A percentile compares a stretch with the other conserved stretches of the same genome.
Evolutionary conservation across 2,329 filamentous ascomycete species (phyloP).

Genomic region (Setomelanomma holmii): DNA sequence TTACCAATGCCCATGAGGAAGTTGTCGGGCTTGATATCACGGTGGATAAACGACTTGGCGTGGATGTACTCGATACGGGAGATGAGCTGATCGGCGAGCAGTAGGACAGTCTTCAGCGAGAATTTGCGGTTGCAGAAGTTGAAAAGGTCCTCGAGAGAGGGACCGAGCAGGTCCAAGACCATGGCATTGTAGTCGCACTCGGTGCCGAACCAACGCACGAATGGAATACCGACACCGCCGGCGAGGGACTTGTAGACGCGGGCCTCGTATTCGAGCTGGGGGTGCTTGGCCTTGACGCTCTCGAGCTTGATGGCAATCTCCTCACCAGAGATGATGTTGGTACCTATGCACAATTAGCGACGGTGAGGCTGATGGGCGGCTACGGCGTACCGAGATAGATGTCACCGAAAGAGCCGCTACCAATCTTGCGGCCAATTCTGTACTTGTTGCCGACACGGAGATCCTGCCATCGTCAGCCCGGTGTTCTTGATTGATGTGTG

Average conservation of each 20-base stretch:
- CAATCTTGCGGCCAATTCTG: conserved; percentile 99
- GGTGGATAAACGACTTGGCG: conserved; percentile 99
- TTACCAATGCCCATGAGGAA: conserved; percentile 99
- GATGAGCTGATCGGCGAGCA: conserved; percentile 97
- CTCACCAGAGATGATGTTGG: conserved; percentile 99
- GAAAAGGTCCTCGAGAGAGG: conserved; percentile 96
- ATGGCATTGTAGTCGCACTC: conserved; percentile 99
- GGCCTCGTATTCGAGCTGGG: conserved; percentile 97
- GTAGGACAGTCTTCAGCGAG: conserved; percentile 95
- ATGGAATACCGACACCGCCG: conserved; percentile 96
- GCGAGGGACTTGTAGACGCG: conserved; percentile 90
- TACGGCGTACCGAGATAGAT: conserved; percentile 79
- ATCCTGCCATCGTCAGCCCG: conserved; percentile 69
- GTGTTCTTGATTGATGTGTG: conserved; percentile 13
- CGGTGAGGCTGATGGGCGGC: conserved; percentile 7
- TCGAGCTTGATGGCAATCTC: conserved; percentile 99
- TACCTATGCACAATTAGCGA: conserved; percentile 64
- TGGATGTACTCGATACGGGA: conserved; percentile 99
- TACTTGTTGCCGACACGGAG: conserved; percentile 99
- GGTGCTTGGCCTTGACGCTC: conserved; percentile 99
- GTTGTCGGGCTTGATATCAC: conserved; percentile 99
- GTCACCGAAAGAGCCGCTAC: conserved; percentile 95
- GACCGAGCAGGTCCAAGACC: conserved; percentile 96
- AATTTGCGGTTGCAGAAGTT: conserved; percentile 99
- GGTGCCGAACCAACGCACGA: conserved; percentile 99